These are phyloP conservation scores for Petunia hybrid DNA, from an alignment of 305 asterid species.

Conservation along the genomic window DNA sequence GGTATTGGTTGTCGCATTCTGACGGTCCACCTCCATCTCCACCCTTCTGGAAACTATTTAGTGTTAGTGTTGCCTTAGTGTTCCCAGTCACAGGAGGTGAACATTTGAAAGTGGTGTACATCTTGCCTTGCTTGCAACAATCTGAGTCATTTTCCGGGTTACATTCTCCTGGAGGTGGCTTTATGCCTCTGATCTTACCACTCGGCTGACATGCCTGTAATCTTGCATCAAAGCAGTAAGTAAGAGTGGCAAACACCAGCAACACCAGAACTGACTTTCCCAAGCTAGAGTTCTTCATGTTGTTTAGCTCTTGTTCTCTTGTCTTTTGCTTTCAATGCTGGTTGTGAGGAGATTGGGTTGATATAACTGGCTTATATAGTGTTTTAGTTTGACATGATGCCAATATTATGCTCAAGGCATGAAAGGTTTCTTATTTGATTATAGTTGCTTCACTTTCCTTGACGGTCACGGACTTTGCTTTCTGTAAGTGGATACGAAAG, in stretches of 20 bases:
- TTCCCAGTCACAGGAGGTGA: conserved; percentile 41
- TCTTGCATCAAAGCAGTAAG: conserved; percentile 22
- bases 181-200: conserved; percentile 45
- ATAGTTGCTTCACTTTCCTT: too few relatives aligned
- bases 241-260: neutral
- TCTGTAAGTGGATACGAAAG: neutral
- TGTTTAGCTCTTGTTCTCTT: conserved; percentile 15
- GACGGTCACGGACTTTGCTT: neutral
- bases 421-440: neutral
- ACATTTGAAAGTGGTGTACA: conserved; percentile 54
- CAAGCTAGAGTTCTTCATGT: conserved; percentile 29
- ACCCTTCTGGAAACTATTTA: conserved; percentile 50
- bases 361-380: conserved; percentile 6
- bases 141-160: conserved; percentile 44
- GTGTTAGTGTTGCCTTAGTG: conserved; percentile 43
- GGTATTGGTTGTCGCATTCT: conserved; percentile 49
- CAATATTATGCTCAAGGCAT: conserved; percentile 22
- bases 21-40: conserved; percentile 52
- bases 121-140: conserved; percentile 48
- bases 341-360: neutral
- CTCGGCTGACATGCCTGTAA: conserved; percentile 43
- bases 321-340: neutral
- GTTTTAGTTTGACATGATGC: neutral
- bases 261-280: neutral
- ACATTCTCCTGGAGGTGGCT: conserved; percentile 51